phyloP scores from a whole-genome alignment of 2,329 filamentous ascomycete genomes.

The Fusarium cyanostomum region DNA sequence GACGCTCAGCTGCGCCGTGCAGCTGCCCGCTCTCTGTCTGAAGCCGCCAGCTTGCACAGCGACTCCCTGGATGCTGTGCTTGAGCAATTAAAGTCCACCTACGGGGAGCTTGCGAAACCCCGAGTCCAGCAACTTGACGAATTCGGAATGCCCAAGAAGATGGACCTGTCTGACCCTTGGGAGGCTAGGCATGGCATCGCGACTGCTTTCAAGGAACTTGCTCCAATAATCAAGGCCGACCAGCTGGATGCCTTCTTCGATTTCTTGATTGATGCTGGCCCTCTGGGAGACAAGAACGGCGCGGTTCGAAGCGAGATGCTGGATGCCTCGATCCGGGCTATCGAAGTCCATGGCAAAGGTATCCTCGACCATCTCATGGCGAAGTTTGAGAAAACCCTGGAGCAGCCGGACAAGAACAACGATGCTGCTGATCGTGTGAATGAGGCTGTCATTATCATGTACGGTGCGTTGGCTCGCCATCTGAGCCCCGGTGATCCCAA shows the following conservation, averaged over 20 bases:
- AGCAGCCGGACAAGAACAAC: slow-evolving; percentile 82
- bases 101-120: slow-evolving; percentile 82
- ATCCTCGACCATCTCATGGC: slow-evolving; percentile 92
- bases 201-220: slow-evolving; percentile 84
- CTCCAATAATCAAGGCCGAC: slow-evolving; percentile 71
- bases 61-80: slow-evolving; percentile 70
- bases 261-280: slow-evolving; percentile 86
- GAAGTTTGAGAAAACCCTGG: slow-evolving; percentile 88
- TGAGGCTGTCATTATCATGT: slow-evolving; percentile 97
- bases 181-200: slow-evolving; percentile 90
- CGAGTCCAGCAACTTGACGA: slow-evolving; percentile 86
- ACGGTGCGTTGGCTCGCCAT: slow-evolving; percentile 91
- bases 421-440: slow-evolving; percentile 89
- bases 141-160: slow-evolving; percentile 93
- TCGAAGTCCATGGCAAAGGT: slow-evolving; percentile 80
- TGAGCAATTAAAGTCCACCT: slow-evolving; percentile 72
- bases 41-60: slow-evolving; percentile 71
- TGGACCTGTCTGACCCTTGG: slow-evolving; percentile 89
- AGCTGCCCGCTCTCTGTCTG: slow-evolving; percentile 82
- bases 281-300: slow-evolving; percentile 82
- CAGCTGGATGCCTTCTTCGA: slow-evolving; percentile 81
- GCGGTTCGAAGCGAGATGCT: slow-evolving; percentile 90
- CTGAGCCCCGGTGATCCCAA: slow-evolving; percentile 85
- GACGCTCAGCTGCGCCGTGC: slow-evolving; percentile 86
- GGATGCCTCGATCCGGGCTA: slow-evolving; percentile 83